Conservation (phyloP, 2,329 filamentous ascomycete genomes). For the Colletotrichum karsti region DNA sequence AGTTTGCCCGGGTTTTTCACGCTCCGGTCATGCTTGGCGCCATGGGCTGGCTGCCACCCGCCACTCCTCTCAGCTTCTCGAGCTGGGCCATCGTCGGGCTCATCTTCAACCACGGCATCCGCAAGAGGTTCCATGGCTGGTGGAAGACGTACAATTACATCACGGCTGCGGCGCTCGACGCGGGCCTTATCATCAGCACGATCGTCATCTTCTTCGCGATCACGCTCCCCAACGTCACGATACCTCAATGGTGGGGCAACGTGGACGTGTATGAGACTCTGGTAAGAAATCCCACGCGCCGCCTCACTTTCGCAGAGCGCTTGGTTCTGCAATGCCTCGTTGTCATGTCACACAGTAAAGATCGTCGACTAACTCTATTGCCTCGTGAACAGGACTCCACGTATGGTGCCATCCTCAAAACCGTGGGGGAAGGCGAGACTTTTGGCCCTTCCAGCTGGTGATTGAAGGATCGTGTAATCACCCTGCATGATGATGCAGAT, state of each 20-base stretch:
- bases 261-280: constrained; percentile 52
- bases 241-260: constrained; percentile 59
- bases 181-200: constrained; percentile 47
- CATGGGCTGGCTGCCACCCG: constrained; percentile 62
- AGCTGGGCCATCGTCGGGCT: constrained; percentile 66
- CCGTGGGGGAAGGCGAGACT: constrained; percentile 33
- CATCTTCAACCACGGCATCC: constrained; percentile 66
- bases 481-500: constrained; percentile 13
- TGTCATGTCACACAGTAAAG: background rate
- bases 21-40: constrained; percentile 67
- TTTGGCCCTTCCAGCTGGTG: constrained; percentile 44
- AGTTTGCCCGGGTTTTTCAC: constrained; percentile 58
- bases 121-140: constrained; percentile 63
- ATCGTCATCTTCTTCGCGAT: constrained; percentile 39
- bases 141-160: constrained; percentile 59
- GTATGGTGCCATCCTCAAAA: constrained; percentile 33
- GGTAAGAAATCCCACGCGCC: constrained; percentile 1
- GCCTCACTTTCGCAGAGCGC: background rate
- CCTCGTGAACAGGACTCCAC: constrained; percentile 32
- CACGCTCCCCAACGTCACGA: constrained; percentile 42
- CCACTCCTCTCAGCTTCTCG: constrained; percentile 67
- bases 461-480: constrained; percentile 21
- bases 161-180: constrained; percentile 48
- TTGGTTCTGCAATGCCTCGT: background rate
- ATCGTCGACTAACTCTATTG: background rate